Evolutionary conservation across 2,329 filamentous ascomycete genomes (phyloP).

Genomic region (Arthrobotrys megalospora): DNA sequence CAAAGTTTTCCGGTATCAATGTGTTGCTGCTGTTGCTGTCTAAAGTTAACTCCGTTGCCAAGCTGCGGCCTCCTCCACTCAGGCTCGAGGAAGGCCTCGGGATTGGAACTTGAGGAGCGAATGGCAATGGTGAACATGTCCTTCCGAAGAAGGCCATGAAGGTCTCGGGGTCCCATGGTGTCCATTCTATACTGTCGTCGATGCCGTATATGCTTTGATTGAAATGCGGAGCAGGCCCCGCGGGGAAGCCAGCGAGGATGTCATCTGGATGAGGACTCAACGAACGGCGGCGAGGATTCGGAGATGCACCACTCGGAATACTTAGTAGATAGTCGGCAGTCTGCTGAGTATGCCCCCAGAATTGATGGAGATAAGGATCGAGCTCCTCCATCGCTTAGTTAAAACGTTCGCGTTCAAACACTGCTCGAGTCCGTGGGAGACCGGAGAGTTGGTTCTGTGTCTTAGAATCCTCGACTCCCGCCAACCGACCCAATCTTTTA

Average conservation of each 20-base stretch:
- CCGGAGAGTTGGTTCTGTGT: conserved; percentile 59
- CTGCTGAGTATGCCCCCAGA: conserved; percentile 51
- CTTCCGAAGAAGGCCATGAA: conserved; percentile 54
- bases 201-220: conserved; percentile 55
- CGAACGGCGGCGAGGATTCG: conserved; percentile 49
- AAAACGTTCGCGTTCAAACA: conserved; percentile 58
- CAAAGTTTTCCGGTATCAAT: conserved; percentile 37
- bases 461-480: conserved; percentile 59
- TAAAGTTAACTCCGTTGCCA: conserved; percentile 54
- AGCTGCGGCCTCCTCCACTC: conserved; percentile 55
- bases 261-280: conserved; percentile 48
- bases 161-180: conserved; percentile 33
- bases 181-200: conserved; percentile 53
- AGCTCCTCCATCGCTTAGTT: conserved; percentile 61
- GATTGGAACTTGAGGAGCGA: conserved; percentile 25
- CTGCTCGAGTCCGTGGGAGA: conserved; percentile 57
- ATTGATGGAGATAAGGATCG: conserved; percentile 60
- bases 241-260: conserved; percentile 47
- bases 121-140: conserved; percentile 42
- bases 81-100: conserved; percentile 50
- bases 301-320: conserved; percentile 43
- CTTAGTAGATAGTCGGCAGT: conserved; percentile 49
- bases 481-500: conserved; percentile 59
- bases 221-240: conserved; percentile 39
- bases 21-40: conserved; percentile 47